Base-by-base conservation (phyloP, 73 alveolate genomes). In the Halteria grandinella region DNA sequence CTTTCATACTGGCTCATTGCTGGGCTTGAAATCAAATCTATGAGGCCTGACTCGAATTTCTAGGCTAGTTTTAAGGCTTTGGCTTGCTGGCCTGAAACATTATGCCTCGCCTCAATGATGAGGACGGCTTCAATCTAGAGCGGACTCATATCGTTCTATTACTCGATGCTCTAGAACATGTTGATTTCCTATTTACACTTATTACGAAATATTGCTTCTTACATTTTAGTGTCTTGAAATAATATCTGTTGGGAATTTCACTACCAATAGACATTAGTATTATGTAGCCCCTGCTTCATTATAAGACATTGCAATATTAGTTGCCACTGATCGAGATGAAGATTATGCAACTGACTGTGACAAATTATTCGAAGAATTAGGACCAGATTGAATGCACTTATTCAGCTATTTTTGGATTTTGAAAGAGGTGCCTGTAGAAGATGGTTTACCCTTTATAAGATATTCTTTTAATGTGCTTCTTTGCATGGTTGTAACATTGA, bases 181-280 rank as follows among this genome's bases (percentile, higher is more conserved):
- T 66, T 44, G 17, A 66, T 60, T 60, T 66, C 80, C 80, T 66
- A 66, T 21, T n/a, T n/a, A n/a, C n/a, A 44, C 4, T 24, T 25
- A 44, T 8, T 10, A 58, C 25, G 33, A 1, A 11, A 3, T 5
- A 20, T 12, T 40, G 17, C 2, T 11, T 29, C 24, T 66, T 66
- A 66, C 80, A 28, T 66, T 66, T 47, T 41, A 45, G 28, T 2
- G n/a, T 27, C 47, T 44, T 23, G 11, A 14, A 5, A 32, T n/a
- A n/a, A n/a, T n/a, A n/a, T n/a, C n/a, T n/a, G n/a, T n/a, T n/a
- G n/a, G n/a, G n/a, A n/a, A n/a, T n/a, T n/a, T n/a, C n/a, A n/a
- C n/a, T n/a, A n/a, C n/a, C n/a, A n/a, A n/a, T n/a, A n/a, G n/a
- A n/a, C n/a, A n/a, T n/a, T n/a, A n/a, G n/a, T n/a, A n/a, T n/a